Conservation (phyloP, 306 rosid species). For the Potentilla sterilis region DNA sequence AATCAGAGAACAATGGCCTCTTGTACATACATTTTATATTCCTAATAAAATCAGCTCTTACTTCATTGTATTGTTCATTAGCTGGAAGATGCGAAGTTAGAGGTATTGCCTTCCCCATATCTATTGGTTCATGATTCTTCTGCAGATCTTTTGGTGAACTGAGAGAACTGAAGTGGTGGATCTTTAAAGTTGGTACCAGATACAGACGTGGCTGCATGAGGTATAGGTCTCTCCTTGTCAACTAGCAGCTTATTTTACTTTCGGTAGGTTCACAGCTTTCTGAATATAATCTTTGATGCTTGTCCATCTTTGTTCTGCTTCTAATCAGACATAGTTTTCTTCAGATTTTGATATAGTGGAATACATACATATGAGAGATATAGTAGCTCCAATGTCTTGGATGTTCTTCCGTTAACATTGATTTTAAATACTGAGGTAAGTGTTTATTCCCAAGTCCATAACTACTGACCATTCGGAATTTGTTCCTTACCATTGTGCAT, state of each 20-base stretch:
- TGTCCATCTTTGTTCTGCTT: constrained; percentile 9
- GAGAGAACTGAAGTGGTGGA: constrained; percentile 27
- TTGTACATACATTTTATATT: constrained; percentile 92
- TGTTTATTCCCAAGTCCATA: constrained; percentile 13
- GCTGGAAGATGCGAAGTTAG: constrained; percentile 4
- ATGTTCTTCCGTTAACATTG: constrained; percentile 10
- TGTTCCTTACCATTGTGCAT: not conserved
- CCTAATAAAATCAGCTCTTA: constrained; percentile 70
- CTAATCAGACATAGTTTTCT: not conserved
- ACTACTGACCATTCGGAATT: not conserved
- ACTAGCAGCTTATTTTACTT: constrained; percentile 15
- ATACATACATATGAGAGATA: constrained; percentile 18
- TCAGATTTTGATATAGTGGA: constrained; percentile 20
- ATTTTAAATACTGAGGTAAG: constrained; percentile 21
- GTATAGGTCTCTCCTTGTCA: constrained; percentile 18
- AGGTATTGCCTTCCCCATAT: constrained; percentile 19
- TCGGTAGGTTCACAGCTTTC: constrained; percentile 16
- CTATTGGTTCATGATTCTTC: constrained; percentile 27
- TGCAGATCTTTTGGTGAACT: constrained; percentile 30
- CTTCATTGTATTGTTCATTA: constrained; percentile 30
- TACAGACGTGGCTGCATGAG: constrained; percentile 9
- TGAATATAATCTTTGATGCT: constrained; percentile 15
- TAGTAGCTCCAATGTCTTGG: not conserved
- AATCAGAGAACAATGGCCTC: constrained; percentile 73
- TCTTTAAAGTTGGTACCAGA: constrained; percentile 25